phyloP scores from a whole-genome alignment of 176 grass and related monocot species.

The Puya raimondii region DNA sequence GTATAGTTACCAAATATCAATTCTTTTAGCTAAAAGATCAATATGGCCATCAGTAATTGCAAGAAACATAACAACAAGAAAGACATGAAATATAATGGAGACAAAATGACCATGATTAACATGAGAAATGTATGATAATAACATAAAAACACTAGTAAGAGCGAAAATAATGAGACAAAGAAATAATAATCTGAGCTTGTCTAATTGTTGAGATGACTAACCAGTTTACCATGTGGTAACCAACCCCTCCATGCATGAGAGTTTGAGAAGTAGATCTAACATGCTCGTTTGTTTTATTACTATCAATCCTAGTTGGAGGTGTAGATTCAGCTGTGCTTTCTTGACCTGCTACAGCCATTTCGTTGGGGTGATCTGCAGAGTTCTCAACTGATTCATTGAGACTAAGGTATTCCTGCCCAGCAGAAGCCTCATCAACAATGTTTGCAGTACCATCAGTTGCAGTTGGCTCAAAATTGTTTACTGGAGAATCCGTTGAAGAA shows the following conservation, averaged over 20 bases:
- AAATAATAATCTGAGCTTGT: background rate
- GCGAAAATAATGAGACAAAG: background rate
- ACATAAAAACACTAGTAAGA: too few species aligned
- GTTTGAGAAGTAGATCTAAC: constrained; percentile 43
- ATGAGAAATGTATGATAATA: background rate
- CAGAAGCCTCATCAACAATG: constrained; percentile 28
- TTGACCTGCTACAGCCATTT: constrained; percentile 27
- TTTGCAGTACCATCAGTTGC: constrained; percentile 29
- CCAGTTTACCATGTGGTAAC: constrained; percentile 99
- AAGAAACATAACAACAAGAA: background rate
- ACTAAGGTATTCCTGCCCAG: constrained; percentile 28
- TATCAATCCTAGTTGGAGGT: constrained; percentile 40
- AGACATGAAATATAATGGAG: too few species aligned
- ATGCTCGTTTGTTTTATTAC: constrained; percentile 28
- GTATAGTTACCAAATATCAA: background rate
- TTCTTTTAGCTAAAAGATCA: background rate
- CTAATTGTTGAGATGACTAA: constrained; percentile 49
- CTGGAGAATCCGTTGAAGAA: constrained; percentile 56
- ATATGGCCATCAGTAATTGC: background rate
- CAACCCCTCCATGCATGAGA: constrained; percentile 86
- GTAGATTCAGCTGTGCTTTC: constrained; percentile 47
- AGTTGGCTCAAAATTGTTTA: constrained; percentile 56
- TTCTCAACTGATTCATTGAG: constrained; percentile 32
- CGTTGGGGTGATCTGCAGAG: constrained; percentile 39
- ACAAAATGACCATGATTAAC: background rate